Evolutionary conservation across 108 stramenopile species (phyloP), one percentile per base, ranked within the genome.

Genomic region (Chaetoceros muelleri): DNA sequence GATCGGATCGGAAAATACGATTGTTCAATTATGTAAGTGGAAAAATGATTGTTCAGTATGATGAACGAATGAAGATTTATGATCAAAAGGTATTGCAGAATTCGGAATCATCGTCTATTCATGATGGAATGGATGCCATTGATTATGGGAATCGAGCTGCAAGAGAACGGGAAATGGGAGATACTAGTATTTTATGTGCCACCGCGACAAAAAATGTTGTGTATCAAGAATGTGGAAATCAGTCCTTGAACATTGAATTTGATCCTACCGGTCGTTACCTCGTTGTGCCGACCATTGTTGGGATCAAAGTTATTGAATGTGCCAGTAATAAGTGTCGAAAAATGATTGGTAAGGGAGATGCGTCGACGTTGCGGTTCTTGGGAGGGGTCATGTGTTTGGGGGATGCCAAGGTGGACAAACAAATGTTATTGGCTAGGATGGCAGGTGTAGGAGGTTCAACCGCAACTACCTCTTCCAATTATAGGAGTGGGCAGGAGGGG

Each of bases 281-380:
- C 0, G 49, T 98, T 3, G 63, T 94, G 47, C 76, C 94, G 0
- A 93, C 94, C 10, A 74, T 97, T 61, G 66, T 93, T 44, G 98
- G 98, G 0, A 78, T 98, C 56, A 97, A 98, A 73, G 78, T 95
- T 1, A 92, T 98, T 24, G 85, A 95, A 52, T 80, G 84, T 62
- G 63, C 76, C 24, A 63, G 46, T 44, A 84, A 94, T 64, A 76
- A 71, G 44, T 65, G 93, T 2, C 68, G 80, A 8, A 67, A 79
- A 46, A 76, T 94, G 16, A 73, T 95, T 21, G 97, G 95, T 25
- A 72, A 74, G 49, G 69, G 59, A 1, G 98, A 99, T 75, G 90
- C 84, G 8, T 82, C 82, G 28, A 75, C 93, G 51, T 67, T 82
- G 29, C 72, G 98, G 0, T 98, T 97, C 64, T 46, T 91, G 0